phyloP scores from a whole-genome alignment of 2,329 filamentous ascomycete genomes.

The Penicillium sp. region DNA sequence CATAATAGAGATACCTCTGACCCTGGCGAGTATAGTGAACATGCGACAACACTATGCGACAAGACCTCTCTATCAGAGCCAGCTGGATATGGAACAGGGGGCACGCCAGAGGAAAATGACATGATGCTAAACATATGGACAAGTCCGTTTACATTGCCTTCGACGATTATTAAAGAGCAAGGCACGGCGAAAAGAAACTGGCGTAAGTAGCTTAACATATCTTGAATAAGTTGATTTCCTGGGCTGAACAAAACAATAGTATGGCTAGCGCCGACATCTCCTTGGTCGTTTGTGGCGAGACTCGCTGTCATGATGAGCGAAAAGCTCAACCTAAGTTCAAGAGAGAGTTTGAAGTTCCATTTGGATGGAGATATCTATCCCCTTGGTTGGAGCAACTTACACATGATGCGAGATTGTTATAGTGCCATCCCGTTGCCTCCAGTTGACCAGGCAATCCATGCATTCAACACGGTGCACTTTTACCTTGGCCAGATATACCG shows the following conservation, averaged over 20 bases:
- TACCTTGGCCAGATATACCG: slow-evolving; percentile 22
- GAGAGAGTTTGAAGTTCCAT: neutral
- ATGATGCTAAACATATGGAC: slow-evolving; percentile 14
- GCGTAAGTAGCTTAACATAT: neutral
- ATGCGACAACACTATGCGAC: neutral
- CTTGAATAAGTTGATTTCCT: too few species aligned
- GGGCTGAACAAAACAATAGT: too few species aligned
- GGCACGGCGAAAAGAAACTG: slow-evolving; percentile 10
- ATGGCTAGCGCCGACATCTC: slow-evolving; percentile 15
- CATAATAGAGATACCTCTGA: neutral
- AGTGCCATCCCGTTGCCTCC: slow-evolving; percentile 18
- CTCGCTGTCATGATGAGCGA: slow-evolving; percentile 19
- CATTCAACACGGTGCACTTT: slow-evolving; percentile 23
- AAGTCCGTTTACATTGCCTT: slow-evolving; percentile 17
- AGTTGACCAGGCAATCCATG: slow-evolving; percentile 20
- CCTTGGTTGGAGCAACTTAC: slow-evolving; percentile 3
- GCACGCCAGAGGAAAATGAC: neutral
- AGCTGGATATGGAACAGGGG: neutral
- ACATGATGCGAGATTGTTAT: neutral
- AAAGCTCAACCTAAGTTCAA: slow-evolving; percentile 11
- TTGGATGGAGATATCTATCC: slow-evolving; percentile 12
- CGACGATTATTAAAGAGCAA: slow-evolving; percentile 8
- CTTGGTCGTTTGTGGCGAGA: slow-evolving; percentile 16
- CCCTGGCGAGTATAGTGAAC: neutral
- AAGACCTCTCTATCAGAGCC: neutral